Evolutionary conservation across 768 basidiomycete genomes (phyloP).

Genomic region (Boletus insuetus): DNA sequence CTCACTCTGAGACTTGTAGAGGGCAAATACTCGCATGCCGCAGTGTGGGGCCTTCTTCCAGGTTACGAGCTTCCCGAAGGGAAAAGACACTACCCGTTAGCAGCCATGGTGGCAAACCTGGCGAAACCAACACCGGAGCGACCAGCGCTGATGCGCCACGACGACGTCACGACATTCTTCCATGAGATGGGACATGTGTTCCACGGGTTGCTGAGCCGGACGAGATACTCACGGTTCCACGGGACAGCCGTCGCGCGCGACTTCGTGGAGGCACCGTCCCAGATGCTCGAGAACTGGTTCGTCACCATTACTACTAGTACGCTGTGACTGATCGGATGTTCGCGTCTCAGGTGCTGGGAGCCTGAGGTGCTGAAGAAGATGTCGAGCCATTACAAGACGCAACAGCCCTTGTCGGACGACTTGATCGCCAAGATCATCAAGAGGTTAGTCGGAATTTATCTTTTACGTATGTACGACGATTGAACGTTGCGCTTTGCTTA

Average conservation of each 20-base stretch:
- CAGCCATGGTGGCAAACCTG: constrained; percentile 89
- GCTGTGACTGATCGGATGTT: neutral
- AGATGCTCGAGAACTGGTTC: constrained; percentile 91
- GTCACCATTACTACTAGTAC: constrained; percentile 1
- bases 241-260: constrained; percentile 79
- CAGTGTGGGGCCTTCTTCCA: constrained; percentile 74
- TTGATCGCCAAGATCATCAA: constrained; percentile 75
- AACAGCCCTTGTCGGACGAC: constrained; percentile 66
- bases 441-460: constrained; percentile 42
- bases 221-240: constrained; percentile 75
- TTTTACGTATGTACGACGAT: neutral
- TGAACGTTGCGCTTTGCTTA: neutral
- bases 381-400: constrained; percentile 76
- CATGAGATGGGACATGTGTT: constrained; percentile 85
- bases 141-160: constrained; percentile 83
- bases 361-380: constrained; percentile 70
- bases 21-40: constrained; percentile 82
- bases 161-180: constrained; percentile 88
- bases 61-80: constrained; percentile 60
- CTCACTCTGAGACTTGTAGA: constrained; percentile 36
- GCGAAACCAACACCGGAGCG: constrained; percentile 80
- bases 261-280: constrained; percentile 87
- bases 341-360: constrained; percentile 67
- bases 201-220: constrained; percentile 66
- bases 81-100: constrained; percentile 65